A percentile compares a stretch with the other conserved stretches of the same genome.
phyloP scores from a whole-genome alignment of 768 basidiomycete species.

The Pleurotus eryngii region DNA sequence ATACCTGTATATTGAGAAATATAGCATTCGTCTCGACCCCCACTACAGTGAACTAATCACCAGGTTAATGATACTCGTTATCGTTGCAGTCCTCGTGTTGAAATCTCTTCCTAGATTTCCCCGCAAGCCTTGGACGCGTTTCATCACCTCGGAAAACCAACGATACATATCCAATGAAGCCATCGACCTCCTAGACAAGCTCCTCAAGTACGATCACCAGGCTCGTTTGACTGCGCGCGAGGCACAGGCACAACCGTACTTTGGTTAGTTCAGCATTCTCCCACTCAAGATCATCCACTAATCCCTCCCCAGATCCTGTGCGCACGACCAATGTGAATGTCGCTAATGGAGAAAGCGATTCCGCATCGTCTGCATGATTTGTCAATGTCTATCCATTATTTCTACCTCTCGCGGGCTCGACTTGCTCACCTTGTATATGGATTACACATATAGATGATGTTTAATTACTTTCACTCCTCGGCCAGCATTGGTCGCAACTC shows the following conservation, averaged over 20 bases:
- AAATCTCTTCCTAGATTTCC: slow-evolving; percentile 57
- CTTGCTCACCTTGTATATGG: slow-evolving; percentile 4
- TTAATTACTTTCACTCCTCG: neutral
- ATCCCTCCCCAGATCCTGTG: slow-evolving; percentile 46
- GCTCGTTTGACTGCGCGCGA: slow-evolving; percentile 93
- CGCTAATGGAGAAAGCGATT: slow-evolving; percentile 62
- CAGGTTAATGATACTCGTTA: neutral
- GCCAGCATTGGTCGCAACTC: too few relatives aligned
- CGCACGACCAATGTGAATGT: slow-evolving; percentile 34
- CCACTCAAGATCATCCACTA: neutral
- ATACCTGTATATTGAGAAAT: slow-evolving; percentile 90
- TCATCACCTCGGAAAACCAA: slow-evolving; percentile 94
- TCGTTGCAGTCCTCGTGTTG: slow-evolving; percentile 5
- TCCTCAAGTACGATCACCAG: slow-evolving; percentile 96
- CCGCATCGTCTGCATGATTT: slow-evolving; percentile 40
- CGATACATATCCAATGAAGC: slow-evolving; percentile 96
- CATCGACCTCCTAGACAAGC: slow-evolving; percentile 92
- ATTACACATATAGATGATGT: slow-evolving; percentile 7
- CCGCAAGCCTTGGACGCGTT: slow-evolving; percentile 92
- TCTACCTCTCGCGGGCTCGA: neutral
- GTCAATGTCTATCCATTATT: slow-evolving; percentile 1
- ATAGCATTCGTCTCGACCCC: slow-evolving; percentile 92
- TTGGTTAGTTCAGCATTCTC: slow-evolving; percentile 49
- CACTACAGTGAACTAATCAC: slow-evolving; percentile 90
- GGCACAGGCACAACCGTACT: slow-evolving; percentile 91